A percentile compares a stretch with the other conserved stretches of the same genome.
These are phyloP conservation scores for Amanita muscaria DNA, from an alignment of 768 basidiomycete genomes.

Conservation along the genomic window DNA sequence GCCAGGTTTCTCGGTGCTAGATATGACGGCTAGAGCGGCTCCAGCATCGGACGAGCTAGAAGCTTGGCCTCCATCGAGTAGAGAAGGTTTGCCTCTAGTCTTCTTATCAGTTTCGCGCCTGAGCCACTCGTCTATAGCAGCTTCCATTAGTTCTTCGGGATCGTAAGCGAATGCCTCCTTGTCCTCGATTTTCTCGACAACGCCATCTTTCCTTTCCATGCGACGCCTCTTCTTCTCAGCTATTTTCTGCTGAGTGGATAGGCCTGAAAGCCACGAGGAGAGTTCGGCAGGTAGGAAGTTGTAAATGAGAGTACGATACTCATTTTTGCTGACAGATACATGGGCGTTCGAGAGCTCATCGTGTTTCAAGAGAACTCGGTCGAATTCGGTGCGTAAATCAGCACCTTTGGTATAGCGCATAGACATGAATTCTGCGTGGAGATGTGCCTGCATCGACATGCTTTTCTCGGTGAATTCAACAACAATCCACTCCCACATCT, in stretches of 20 bases:
- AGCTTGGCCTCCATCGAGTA: background rate
- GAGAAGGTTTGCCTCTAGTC: background rate
- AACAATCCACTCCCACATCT: background rate
- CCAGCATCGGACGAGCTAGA: background rate
- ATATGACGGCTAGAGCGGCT: background rate
- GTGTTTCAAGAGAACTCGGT: background rate
- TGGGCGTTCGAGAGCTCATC: background rate
- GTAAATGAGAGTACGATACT: background rate
- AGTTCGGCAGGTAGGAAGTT: background rate
- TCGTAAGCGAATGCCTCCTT: too few relatives aligned
- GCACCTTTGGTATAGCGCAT: background rate
- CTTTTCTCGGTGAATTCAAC: too few relatives aligned
- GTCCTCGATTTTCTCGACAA: too few relatives aligned
- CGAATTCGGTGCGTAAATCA: background rate
- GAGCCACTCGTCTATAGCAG: too few relatives aligned
- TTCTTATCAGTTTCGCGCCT: too few relatives aligned
- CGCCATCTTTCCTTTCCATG: background rate
- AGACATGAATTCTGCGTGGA: background rate
- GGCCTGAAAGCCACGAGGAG: background rate
- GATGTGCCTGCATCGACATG: too few relatives aligned
- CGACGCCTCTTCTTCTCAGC: background rate
- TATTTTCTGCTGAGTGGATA: too few relatives aligned
- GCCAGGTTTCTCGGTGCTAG: background rate
- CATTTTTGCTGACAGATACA: background rate
- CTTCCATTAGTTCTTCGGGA: too few relatives aligned